These are phyloP conservation scores for Teratosphaeria pseudoeucalypti DNA, from an alignment of 2,329 filamentous ascomycete genomes.

Conservation along the genomic window DNA sequence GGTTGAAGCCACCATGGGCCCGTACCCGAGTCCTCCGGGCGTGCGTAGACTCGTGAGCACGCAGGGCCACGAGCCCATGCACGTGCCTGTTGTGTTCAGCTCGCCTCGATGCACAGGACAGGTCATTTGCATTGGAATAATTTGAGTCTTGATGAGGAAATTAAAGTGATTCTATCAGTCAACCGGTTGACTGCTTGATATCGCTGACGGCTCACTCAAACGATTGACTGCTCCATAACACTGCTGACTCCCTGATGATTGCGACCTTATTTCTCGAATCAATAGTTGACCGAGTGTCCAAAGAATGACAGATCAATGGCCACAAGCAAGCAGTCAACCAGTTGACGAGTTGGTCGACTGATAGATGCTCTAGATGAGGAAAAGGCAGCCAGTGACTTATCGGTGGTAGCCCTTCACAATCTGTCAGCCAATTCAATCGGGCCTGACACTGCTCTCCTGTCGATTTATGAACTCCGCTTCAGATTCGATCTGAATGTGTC, in stretches of 20 bases:
- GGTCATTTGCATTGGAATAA: background rate
- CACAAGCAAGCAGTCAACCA: too few species aligned
- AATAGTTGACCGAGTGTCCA: too few species aligned
- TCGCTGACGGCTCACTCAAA: too few species aligned
- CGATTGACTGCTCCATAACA: too few species aligned
- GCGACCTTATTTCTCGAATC: too few species aligned
- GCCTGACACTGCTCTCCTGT: background rate
- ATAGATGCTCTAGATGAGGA: too few species aligned
- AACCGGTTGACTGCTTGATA: too few species aligned
- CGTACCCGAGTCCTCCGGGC: background rate
- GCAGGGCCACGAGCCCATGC: background rate
- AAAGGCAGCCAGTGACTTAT: background rate
- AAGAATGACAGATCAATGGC: too few species aligned
- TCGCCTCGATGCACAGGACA: background rate
- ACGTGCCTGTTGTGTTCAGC: background rate
- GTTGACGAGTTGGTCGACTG: too few species aligned
- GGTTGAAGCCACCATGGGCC: background rate
- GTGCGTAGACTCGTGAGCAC: background rate
- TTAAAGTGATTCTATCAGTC: too few species aligned
- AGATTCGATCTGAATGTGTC: background rate
- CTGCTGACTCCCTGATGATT: too few species aligned
- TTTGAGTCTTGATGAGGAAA: background rate
- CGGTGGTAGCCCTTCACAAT: background rate
- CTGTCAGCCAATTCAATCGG: background rate
- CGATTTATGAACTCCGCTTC: background rate